These are phyloP conservation scores for Penicillium griseofulvum DNA, from an alignment of 2,329 filamentous ascomycete species.

Conservation along the genomic window DNA sequence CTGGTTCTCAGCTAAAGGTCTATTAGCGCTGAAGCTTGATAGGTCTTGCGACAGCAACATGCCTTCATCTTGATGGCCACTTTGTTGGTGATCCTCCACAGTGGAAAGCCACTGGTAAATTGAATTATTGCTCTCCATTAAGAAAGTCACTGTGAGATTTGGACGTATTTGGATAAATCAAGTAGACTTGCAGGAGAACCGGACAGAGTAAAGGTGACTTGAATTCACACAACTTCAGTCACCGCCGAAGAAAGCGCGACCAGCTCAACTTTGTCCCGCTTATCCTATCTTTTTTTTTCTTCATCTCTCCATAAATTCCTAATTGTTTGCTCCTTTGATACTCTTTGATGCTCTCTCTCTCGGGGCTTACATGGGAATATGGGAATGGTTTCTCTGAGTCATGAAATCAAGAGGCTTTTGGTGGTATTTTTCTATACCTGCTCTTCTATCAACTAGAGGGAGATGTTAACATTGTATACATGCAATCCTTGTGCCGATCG, in stretches of 20 bases:
- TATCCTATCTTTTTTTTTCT: not conserved
- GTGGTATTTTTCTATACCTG: not conserved
- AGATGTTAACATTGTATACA: not conserved
- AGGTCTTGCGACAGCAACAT: not conserved
- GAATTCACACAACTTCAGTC: not conserved
- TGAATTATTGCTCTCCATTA: conserved; percentile 4
- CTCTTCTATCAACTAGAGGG: not conserved
- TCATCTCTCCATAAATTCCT: not conserved
- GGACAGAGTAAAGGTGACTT: not conserved
- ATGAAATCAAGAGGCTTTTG: not conserved
- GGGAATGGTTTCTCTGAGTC: too few relatives aligned
- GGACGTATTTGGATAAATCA: not conserved
- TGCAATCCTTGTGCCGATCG: conserved; percentile 15
- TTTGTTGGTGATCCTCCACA: not conserved
- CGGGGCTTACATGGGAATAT: not conserved
- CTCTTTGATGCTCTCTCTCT: not conserved
- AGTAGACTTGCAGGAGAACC: not conserved
- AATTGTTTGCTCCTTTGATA: not conserved
- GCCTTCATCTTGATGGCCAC: not conserved
- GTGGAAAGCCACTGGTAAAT: conserved; percentile 20
- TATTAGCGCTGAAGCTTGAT: not conserved
- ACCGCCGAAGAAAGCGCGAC: conserved; percentile 4
- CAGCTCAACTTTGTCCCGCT: not conserved
- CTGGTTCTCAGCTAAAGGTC: not conserved
- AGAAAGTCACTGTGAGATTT: too few relatives aligned